Evolutionary conservation across 805 yeast species (phyloP).

Genomic region (Metschnikowia noctiluminum): DNA sequence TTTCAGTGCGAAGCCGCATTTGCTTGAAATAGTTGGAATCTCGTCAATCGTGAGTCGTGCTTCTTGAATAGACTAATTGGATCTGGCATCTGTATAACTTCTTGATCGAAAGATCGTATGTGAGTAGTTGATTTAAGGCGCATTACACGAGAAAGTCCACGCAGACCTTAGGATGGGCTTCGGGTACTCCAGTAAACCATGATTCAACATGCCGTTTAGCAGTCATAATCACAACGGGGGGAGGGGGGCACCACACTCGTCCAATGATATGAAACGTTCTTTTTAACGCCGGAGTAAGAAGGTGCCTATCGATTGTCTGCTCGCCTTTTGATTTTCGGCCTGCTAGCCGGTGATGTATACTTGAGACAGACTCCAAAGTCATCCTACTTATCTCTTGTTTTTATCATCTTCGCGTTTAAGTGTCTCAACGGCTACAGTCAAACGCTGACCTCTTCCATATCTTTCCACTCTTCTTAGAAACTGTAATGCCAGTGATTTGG

Average conservation of each 20-base stretch:
- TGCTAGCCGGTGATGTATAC: neutral
- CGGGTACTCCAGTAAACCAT: too few relatives aligned
- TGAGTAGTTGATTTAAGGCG: too few relatives aligned
- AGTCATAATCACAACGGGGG: too few relatives aligned
- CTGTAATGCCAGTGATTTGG: neutral
- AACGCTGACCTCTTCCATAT: neutral
- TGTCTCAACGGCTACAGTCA: neutral
- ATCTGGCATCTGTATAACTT: too few relatives aligned
- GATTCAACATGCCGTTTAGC: too few relatives aligned
- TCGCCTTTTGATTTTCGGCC: neutral
- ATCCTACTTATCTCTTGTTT: neutral
- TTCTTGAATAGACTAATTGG: too few relatives aligned
- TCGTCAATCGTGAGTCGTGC: too few relatives aligned
- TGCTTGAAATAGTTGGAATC: too few relatives aligned
- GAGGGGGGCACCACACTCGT: neutral
- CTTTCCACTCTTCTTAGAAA: neutral
- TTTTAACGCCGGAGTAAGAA: neutral
- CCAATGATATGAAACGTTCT: neutral
- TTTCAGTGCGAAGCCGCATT: too few relatives aligned
- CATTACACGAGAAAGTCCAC: too few relatives aligned
- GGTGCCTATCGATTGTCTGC: neutral
- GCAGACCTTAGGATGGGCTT: too few relatives aligned
- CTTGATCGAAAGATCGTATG: too few relatives aligned
- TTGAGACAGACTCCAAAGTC: neutral
- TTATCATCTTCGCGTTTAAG: neutral